Conservation (phyloP, 495 filamentous ascomycete genomes). For the Schizothecium vesticola region DNA sequence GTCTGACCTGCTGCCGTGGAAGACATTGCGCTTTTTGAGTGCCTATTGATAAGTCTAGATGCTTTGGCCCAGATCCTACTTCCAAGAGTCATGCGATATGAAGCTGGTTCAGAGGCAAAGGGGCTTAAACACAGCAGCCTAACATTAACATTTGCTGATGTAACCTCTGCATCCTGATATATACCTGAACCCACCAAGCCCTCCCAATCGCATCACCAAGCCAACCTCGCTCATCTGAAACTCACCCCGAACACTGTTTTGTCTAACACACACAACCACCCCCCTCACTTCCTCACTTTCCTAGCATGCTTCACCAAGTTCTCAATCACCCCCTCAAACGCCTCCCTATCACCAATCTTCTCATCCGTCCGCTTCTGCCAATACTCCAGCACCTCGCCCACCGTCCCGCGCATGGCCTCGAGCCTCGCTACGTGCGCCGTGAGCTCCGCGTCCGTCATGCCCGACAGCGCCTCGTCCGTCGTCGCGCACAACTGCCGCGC, state of each 20-base stretch:
- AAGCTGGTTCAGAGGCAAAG: neutral
- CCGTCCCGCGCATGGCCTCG: slow-evolving; percentile 58
- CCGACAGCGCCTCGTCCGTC: slow-evolving; percentile 72
- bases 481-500: slow-evolving; percentile 75
- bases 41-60: neutral
- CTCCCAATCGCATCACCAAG: neutral
- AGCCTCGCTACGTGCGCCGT: slow-evolving; percentile 65
- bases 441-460: slow-evolving; percentile 72
- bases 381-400: slow-evolving; percentile 74
- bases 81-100: neutral
- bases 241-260: neutral
- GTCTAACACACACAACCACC: neutral
- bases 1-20: neutral
- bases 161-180: neutral
- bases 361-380: slow-evolving; percentile 84
- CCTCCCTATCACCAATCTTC: slow-evolving; percentile 83
- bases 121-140: neutral
- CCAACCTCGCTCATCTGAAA: neutral
- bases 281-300: slow-evolving; percentile 65
- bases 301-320: slow-evolving; percentile 93
- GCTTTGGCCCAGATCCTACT: neutral
- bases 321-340: slow-evolving; percentile 97
- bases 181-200: neutral
- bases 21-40: neutral
- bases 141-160: neutral